Evolutionary conservation across 306 rosid genomes (phyloP).

Genomic region (Luffa acutangula): DNA sequence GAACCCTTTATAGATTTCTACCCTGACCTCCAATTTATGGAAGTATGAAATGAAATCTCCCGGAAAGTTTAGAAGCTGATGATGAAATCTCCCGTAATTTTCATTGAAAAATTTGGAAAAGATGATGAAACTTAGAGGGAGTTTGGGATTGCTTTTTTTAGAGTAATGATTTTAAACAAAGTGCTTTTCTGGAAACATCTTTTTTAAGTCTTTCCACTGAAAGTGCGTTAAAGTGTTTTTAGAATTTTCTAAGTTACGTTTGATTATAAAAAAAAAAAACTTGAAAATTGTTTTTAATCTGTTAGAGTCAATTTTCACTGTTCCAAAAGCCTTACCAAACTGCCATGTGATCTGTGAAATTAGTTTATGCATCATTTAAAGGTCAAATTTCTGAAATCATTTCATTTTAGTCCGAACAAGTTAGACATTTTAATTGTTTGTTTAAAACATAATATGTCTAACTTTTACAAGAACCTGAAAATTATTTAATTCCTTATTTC

Average conservation of each 20-base stretch:
- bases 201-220: background rate
- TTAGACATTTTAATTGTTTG: background rate
- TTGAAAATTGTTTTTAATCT: background rate
- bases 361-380: background rate
- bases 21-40: background rate
- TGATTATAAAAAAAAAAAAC: background rate
- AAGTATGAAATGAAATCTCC: background rate
- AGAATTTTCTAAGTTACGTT: background rate
- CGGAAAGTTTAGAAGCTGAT: background rate
- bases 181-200: background rate
- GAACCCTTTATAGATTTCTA: background rate
- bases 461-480: background rate
- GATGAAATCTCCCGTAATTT: background rate
- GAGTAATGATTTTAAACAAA: background rate
- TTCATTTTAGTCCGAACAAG: background rate
- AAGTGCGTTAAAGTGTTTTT: background rate
- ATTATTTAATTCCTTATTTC: background rate
- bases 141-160: background rate
- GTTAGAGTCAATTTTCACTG: background rate
- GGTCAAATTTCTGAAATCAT: background rate
- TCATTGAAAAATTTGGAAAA: background rate
- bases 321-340: background rate
- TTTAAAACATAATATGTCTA: background rate
- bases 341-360: background rate
- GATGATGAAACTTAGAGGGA: background rate